Percentiles rank a stretch among this genome's conserved stretches.
Conservation (phyloP, 2,329 filamentous ascomycete species). For the Macrophomina phaseolina region DNA sequence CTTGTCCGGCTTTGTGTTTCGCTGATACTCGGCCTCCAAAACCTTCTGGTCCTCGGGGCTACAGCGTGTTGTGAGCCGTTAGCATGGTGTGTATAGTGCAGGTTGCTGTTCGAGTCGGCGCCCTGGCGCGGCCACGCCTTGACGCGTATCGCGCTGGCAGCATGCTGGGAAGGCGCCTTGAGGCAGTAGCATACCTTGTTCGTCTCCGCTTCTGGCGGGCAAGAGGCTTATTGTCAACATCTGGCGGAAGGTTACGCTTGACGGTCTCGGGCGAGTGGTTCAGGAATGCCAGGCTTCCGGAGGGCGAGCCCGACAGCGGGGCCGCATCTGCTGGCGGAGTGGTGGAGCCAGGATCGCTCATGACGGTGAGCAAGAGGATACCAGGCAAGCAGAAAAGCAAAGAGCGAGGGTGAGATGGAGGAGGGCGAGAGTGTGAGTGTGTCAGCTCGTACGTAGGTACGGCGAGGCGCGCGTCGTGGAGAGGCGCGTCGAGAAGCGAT, state of each 20-base stretch:
- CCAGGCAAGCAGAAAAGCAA: background rate
- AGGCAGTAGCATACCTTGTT: conserved; percentile 58
- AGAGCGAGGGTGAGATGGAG: conserved; percentile 1
- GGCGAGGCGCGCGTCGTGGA: conserved; percentile 19
- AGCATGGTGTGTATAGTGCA: background rate
- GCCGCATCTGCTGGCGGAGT: conserved; percentile 29
- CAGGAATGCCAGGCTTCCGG: conserved; percentile 60
- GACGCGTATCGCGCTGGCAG: conserved; percentile 1
- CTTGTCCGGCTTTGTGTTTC: conserved; percentile 91
- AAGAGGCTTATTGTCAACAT: conserved; percentile 64
- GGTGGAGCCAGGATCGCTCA: conserved; percentile 32
- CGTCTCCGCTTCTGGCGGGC: conserved; percentile 66
- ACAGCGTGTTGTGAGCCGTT: conserved; percentile 27
- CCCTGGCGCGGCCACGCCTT: background rate
- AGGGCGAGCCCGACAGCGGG: conserved; percentile 37
- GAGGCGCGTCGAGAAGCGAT: conserved; percentile 7
- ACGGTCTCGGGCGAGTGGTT: conserved; percentile 64
- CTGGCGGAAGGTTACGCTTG: conserved; percentile 61
- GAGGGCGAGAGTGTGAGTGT: conserved; percentile 1
- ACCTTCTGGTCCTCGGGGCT: conserved; percentile 79
- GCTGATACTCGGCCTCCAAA: conserved; percentile 82
- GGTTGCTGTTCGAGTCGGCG: background rate
- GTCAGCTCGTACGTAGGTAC: conserved; percentile 5
- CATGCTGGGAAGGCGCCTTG: background rate
- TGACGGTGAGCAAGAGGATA: conserved; percentile 20